Evolutionary conservation across 2,329 filamentous ascomycete genomes (phyloP), one percentile per base, ranked within the genome.

Genomic region (Bretziella fagacearum): DNA sequence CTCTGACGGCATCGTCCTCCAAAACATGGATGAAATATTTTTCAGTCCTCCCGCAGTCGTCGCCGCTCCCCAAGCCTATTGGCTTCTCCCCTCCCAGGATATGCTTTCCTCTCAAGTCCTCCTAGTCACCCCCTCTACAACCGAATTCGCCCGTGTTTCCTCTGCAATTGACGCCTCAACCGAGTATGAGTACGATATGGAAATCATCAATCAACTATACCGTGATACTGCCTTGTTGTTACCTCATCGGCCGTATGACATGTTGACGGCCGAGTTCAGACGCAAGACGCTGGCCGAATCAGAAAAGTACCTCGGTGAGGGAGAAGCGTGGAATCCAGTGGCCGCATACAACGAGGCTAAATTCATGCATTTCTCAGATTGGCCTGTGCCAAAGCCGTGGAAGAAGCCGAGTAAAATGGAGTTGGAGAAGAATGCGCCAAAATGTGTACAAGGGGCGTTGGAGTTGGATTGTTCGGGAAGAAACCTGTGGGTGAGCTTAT

Each of bases 1-100:
- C 57, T 79, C 77, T 6, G 79, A 84, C 55, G 66, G 73, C 18
- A 71, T 71, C 1, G 61, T 84, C 2, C 66, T 81, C 3, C 65
- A 77, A 50, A 61, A 66, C 18, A 71, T 84, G 66, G 81, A 85
- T 54, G 79, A 84, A 47, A 66, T 84, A 0, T 85, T 85, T 60
- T 68, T 79, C 23, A 64, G 81, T 1, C 81, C 80, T 0, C 57
- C 63, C 1, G 67, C 70, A 1, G 64, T 70, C 1, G 68, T 80
- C 3, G 79, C 79, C 2, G 78, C 84, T 70, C 77, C 80, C 1
- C 71, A 76, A 26, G 81, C 80, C 6, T 84, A 84, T 58, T 84
- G 80, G 80, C 63, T 75, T 1, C 65, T 71, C 4, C 71, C 71
- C 0, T 62, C 67, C 1, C 64, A 63, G 6, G 65, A 66, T 52